A percentile compares a stretch with the other conserved stretches of the same genome.
Conservation (phyloP, 1,284 basidiomycete genomes). For the Sanghuangporus sanghuang region DNA sequence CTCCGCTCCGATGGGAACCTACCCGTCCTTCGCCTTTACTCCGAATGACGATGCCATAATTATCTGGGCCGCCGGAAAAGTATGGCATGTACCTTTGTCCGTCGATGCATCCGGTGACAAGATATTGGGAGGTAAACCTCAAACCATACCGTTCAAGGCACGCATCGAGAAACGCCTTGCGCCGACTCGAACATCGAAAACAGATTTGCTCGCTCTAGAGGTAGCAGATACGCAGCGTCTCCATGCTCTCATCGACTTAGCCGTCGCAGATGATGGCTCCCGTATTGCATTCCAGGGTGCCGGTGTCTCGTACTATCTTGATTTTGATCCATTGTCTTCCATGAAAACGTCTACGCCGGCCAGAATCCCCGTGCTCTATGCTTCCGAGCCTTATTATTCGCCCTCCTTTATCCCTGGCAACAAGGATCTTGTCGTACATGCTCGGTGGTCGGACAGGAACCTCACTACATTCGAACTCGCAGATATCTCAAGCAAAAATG, state of each 20-base stretch:
- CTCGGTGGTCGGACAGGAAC: slow-evolving; percentile 59
- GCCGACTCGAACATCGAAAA: slow-evolving; percentile 44
- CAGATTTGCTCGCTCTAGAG: slow-evolving; percentile 48
- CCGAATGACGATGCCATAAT: slow-evolving; percentile 56
- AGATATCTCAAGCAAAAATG: slow-evolving; percentile 39
- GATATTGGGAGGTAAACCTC: slow-evolving; percentile 35
- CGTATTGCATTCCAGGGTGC: slow-evolving; percentile 52
- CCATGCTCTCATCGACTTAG: slow-evolving; percentile 54
- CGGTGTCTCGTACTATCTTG: slow-evolving; percentile 46
- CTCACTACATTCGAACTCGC: slow-evolving; percentile 65
- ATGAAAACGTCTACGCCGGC: slow-evolving; percentile 20
- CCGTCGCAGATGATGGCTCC: slow-evolving; percentile 46
- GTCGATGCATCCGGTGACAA: slow-evolving; percentile 46
- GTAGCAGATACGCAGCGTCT: slow-evolving; percentile 49
- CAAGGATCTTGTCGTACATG: slow-evolving; percentile 50
- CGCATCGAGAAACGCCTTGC: slow-evolving; percentile 59
- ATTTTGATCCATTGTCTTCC: slow-evolving; percentile 28
- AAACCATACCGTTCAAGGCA: slow-evolving; percentile 52
- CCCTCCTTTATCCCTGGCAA: slow-evolving; percentile 55
- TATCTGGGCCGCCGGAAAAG: slow-evolving; percentile 69
- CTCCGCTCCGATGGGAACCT: slow-evolving; percentile 71
- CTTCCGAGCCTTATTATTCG: slow-evolving; percentile 55
- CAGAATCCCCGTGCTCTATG: slow-evolving; percentile 44
- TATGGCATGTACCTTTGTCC: slow-evolving; percentile 52
- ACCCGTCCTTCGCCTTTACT: slow-evolving; percentile 66